Evolutionary conservation across 2,329 filamentous ascomycete species (phyloP), one percentile per base, ranked within the genome.

Genomic region (Venturia pyrina): DNA sequence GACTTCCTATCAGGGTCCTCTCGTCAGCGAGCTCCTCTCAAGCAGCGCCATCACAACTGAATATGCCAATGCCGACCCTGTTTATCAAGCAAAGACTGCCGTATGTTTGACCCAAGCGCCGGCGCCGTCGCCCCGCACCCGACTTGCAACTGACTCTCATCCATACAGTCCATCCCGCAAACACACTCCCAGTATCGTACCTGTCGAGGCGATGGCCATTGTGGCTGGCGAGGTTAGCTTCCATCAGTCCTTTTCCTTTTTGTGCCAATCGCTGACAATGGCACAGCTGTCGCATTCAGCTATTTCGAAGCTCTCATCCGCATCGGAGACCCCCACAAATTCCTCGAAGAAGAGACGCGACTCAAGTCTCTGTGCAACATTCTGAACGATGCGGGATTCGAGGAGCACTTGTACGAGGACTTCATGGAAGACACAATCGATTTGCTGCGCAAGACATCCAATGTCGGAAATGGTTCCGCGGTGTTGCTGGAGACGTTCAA

Each of bases 141-240:
- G 41, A 37, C n/a, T 44, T 65, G 24, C 41, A n/a, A 7, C 57
- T 65, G 48, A 43, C 19, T 21, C 19, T 57, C 15, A 66, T 64
- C 69, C 68, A 62, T 57, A 64, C 70, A 96, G 92, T 84, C 87
- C 24, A 83, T 99, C 65, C 89, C 92, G 7, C 83, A 88, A 71
- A 91, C 89, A 66, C 96, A 96, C 76, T 90, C 91, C 24, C 88
- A 92, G 74, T 96, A 93, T 74, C 90, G 95, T 65, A 88, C 88
- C 13, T 87, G 96, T 75, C 88, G 89, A 76, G 93, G 95, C 64
- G 93, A 98, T 78, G 95, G 95, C 67, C 96, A 96, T 75, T 98
- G 95, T 78, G 95, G 93, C 72, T 98, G 95, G 93, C 86, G 93
- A 88, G 95, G 93, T 97, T 46, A 40, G 40, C 19, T 53, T 5